These are phyloP conservation scores for Staphylotrichum tortipilum DNA, from an alignment of 495 filamentous ascomycete species.

Conservation along the genomic window DNA sequence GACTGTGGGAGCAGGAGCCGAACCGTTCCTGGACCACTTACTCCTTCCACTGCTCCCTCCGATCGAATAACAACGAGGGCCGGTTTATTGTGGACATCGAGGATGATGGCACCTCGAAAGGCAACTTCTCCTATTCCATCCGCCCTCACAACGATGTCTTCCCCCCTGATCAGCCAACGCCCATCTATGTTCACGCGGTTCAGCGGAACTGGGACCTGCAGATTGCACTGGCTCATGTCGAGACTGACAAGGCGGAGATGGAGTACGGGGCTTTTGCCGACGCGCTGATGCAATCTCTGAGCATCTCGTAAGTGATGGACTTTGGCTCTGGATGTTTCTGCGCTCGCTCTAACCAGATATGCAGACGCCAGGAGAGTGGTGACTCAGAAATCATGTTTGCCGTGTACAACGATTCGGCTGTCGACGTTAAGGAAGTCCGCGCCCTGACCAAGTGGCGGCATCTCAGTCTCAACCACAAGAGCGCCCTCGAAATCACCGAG, in stretches of 20 bases:
- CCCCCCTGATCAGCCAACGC: not conserved
- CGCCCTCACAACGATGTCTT: not conserved
- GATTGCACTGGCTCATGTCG: conserved; percentile 18
- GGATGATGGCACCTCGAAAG: conserved; percentile 32
- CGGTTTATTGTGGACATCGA: conserved; percentile 42
- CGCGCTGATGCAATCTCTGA: conserved; percentile 25
- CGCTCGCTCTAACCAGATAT: too few relatives aligned
- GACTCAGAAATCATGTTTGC: conserved; percentile 19
- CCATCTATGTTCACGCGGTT: conserved; percentile 34
- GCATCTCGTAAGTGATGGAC: conserved; percentile 35
- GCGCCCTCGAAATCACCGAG: conserved; percentile 33
- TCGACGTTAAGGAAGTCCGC: conserved; percentile 22
- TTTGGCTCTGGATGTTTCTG: too few relatives aligned
- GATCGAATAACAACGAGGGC: not conserved
- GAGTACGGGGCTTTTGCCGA: conserved; percentile 23
- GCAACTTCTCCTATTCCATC: conserved; percentile 20
- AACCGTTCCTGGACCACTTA: conserved; percentile 34
- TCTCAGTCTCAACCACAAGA: conserved; percentile 10
- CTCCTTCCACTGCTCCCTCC: conserved; percentile 39
- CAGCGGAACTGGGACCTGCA: conserved; percentile 37
- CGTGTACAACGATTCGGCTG: conserved; percentile 5
- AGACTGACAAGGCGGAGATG: conserved; percentile 13
- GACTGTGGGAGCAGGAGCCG: conserved; percentile 12
- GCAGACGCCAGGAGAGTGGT: not conserved
- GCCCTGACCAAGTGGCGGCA: conserved; percentile 24